Evolutionary conservation across 2,329 filamentous ascomycete genomes (phyloP).

Genomic region (Xylariomycetidae sp.): DNA sequence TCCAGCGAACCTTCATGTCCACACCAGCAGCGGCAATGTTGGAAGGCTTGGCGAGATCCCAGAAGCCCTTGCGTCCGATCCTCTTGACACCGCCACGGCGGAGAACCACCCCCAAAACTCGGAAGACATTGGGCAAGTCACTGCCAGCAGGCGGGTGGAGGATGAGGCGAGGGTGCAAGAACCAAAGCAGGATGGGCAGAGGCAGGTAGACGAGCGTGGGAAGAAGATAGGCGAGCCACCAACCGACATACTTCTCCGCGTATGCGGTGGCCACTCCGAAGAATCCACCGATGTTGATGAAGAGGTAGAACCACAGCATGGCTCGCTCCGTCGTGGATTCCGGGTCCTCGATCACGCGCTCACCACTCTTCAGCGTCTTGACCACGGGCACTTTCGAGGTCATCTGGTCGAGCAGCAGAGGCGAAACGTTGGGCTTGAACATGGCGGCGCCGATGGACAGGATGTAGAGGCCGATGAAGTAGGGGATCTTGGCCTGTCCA

Average conservation of each 20-base stretch:
- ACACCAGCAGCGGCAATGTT: constrained; percentile 39
- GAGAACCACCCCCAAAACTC: constrained; percentile 33
- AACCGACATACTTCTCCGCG: constrained; percentile 44
- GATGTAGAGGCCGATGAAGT: constrained; percentile 46
- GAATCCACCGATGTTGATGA: constrained; percentile 50
- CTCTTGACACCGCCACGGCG: constrained; percentile 32
- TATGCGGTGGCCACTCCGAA: constrained; percentile 47
- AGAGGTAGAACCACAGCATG: constrained; percentile 57
- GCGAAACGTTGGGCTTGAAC: constrained; percentile 70
- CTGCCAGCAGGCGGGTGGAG: constrained; percentile 39
- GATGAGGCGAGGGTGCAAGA: constrained; percentile 35
- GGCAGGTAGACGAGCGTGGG: constrained; percentile 38
- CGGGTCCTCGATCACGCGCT: constrained; percentile 63
- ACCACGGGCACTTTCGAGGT: constrained; percentile 48
- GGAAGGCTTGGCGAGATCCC: constrained; percentile 54
- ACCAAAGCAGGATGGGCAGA: constrained; percentile 35
- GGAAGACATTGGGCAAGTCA: constrained; percentile 38
- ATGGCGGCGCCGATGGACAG: constrained; percentile 52
- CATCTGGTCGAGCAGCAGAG: constrained; percentile 62
- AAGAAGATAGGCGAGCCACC: constrained; percentile 42
- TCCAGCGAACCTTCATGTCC: constrained; percentile 40
- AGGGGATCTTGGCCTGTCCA: constrained; percentile 44
- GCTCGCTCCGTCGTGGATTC: constrained; percentile 59
- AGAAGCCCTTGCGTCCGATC: constrained; percentile 43
- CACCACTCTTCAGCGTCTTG: constrained; percentile 45